Evolutionary conservation across 768 basidiomycete species (phyloP), one percentile per base, ranked within the genome.

Genomic region (Lentinula detonsa): DNA sequence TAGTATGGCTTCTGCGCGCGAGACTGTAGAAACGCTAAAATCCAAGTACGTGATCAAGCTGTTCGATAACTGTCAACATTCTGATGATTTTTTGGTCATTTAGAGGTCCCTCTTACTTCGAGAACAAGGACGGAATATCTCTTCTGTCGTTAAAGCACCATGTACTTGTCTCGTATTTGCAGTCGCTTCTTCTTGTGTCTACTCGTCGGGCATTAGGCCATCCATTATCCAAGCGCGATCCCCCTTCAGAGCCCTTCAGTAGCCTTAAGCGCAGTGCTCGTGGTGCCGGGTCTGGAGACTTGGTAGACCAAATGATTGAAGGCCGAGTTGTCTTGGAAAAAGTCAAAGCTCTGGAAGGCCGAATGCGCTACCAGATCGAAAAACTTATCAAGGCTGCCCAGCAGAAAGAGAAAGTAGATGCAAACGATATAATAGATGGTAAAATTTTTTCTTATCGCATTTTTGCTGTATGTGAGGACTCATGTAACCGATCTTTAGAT

Each of bases 361-460:
- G 91, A 68, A 90, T 99, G 82, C 85, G 83, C 52, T 98, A 99
- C 72, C 97, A 98, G 71, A 93, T 99, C 67, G 94, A 98, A 65
- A 98, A 98, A 71, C 83, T 99, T 16, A 83, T 95, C 31, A 82
- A 84, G 62, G 73, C 91, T 5, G 88, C 93, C 1, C 85, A 88
- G 60, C 87, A 90, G 65, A 75, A 79, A 16, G 73, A 77, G 23
- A 73, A 77, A 64, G 75, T 70, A 54, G 66, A 72, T 15, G 39
- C 45, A 3, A 58, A 18, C 52, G 70, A 75, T 37, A 72, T 77
- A 13, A 72, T 78, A 5, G 85, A 92, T 63, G 93, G 92, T 91
- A 67, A 61, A 37, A 79, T 65, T 52, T 40, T 4, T 42, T 42
- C 13, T 63, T 28, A 28, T 39, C 63, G 9, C 33, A 33, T 28